Percentiles rank a stretch among this genome's conserved stretches.
phyloP scores from a whole-genome alignment of 352 stramenopile genomes.

The Salisapilia sapeloensis region DNA sequence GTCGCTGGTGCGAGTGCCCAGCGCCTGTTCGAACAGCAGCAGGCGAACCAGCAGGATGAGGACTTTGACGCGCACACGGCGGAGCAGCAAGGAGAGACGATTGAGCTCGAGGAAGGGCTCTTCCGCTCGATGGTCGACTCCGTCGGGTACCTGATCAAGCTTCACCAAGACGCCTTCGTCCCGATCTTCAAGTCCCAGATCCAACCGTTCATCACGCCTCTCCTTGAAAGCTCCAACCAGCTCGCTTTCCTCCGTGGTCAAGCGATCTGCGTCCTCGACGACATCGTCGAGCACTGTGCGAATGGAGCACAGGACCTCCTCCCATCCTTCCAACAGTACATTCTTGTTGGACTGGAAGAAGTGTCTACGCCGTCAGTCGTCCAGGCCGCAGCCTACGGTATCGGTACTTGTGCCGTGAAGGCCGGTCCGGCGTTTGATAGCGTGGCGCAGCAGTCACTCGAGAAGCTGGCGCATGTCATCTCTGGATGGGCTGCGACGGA shows the following conservation, averaged over 20 bases:
- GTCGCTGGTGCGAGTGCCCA: slow-evolving; percentile 47
- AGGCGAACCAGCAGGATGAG: slow-evolving; percentile 58
- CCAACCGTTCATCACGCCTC: slow-evolving; percentile 40
- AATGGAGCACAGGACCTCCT: slow-evolving; percentile 49
- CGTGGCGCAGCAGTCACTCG: slow-evolving; percentile 40
- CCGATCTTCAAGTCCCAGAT: slow-evolving; percentile 53
- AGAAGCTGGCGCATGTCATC: slow-evolving; percentile 59
- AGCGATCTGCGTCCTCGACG: slow-evolving; percentile 79
- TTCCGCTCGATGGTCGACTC: slow-evolving; percentile 74
- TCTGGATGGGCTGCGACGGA: slow-evolving; percentile 24
- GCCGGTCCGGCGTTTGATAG: slow-evolving; percentile 46
- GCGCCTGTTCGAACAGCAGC: slow-evolving; percentile 29
- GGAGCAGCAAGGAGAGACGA: slow-evolving; percentile 43
- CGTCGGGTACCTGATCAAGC: slow-evolving; percentile 76
- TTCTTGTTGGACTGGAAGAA: slow-evolving; percentile 61
- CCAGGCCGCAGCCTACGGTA: slow-evolving; percentile 67
- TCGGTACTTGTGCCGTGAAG: slow-evolving; percentile 73
- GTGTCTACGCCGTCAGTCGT: slow-evolving; percentile 31
- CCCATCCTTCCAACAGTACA: slow-evolving; percentile 47
- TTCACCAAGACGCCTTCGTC: slow-evolving; percentile 60
- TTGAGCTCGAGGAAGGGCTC: slow-evolving; percentile 58
- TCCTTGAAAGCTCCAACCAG: slow-evolving; percentile 32
- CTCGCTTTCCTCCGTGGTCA: slow-evolving; percentile 53
- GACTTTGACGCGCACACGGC: slow-evolving; percentile 68
- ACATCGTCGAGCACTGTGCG: slow-evolving; percentile 77